phyloP scores from a whole-genome alignment of 352 stramenopile genomes.

The Phytophthora vignae region DNA sequence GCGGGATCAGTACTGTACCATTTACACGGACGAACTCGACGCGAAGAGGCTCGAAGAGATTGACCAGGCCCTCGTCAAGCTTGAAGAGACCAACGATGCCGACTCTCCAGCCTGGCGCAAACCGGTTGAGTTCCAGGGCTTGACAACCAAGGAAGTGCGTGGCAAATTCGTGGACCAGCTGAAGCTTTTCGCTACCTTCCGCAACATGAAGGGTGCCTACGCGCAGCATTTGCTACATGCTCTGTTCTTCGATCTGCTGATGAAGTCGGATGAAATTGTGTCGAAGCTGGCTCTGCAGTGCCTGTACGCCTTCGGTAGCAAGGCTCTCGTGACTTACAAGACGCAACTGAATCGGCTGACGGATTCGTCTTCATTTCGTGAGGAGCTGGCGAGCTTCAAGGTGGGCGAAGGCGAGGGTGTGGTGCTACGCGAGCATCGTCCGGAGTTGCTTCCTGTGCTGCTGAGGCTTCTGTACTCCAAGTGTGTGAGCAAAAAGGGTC shows the following conservation, averaged over 20 bases:
- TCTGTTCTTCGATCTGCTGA: constrained; percentile 90
- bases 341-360: constrained; percentile 83
- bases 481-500: constrained; percentile 88
- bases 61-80: constrained; percentile 57
- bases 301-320: constrained; percentile 86
- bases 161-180: constrained; percentile 85
- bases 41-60: constrained; percentile 48
- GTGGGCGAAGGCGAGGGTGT: constrained; percentile 71
- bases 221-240: constrained; percentile 78
- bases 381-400: constrained; percentile 92
- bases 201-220: constrained; percentile 90
- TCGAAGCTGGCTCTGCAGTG: constrained; percentile 90
- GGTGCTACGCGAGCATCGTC: constrained; percentile 85
- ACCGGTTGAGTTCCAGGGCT: constrained; percentile 40
- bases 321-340: constrained; percentile 89
- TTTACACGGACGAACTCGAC: constrained; percentile 84
- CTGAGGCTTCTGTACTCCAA: constrained; percentile 92
- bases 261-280: constrained; percentile 90
- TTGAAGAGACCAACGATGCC: constrained; percentile 29
- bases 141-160: constrained; percentile 82
- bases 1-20: constrained; percentile 77
- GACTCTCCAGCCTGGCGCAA: constrained; percentile 42
- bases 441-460: constrained; percentile 83
- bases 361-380: constrained; percentile 84
- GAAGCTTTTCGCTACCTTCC: constrained; percentile 84